Evolutionary conservation across 1,139 yeast species (phyloP), one percentile per base, ranked within the genome.

Genomic region (Kurtzmaniella quercitrusa): DNA sequence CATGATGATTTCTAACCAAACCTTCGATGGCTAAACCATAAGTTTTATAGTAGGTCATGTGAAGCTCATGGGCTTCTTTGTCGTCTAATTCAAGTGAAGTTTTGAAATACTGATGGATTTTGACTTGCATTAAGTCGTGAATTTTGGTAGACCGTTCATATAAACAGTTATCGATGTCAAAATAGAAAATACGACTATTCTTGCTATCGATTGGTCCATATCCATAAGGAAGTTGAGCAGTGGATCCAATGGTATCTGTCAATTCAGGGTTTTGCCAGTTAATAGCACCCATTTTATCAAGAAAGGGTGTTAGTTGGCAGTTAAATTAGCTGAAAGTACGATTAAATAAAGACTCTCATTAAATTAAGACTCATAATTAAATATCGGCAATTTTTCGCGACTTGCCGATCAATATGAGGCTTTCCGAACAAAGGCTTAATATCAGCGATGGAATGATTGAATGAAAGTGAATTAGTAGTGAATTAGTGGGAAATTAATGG

Each of bases 1-100:
- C 87, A 48, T 81, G 79, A 58, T 90, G 91, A 59, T 81, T 77
- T 59, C 89, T 73, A 3, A 89, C 96, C 39, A 89, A 70, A 0
- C 98, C 98, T 61, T 93, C 96, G 41, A 93, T 77, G 0, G 98
- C 98, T 48, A 93, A 73, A 0, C 98, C 98, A 56, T 90, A 93
- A 39, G 87, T 84, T 51, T 77, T 79, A 62, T 91, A 93, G 66
- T 93, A 93, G 50, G 76, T 75, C 58, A 72, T 70, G 56, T 89
- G 95, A 46, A 91, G 71, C 34, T 69, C 59, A 42, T 75, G 77
- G 1, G 98, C 98, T n/a, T 84, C 89, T 45, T 82, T 84, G 51
- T 84, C 90, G 46, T 70, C 68, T 37, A 93, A 66, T 16, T 72
- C 59, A 43, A 93, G 71, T 42, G 75, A 73, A 44, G 73, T 73